Evolutionary conservation across 2,329 filamentous ascomycete genomes (phyloP), one percentile per base, ranked within the genome.

Genomic region (Trichoderma koningiopsis): DNA sequence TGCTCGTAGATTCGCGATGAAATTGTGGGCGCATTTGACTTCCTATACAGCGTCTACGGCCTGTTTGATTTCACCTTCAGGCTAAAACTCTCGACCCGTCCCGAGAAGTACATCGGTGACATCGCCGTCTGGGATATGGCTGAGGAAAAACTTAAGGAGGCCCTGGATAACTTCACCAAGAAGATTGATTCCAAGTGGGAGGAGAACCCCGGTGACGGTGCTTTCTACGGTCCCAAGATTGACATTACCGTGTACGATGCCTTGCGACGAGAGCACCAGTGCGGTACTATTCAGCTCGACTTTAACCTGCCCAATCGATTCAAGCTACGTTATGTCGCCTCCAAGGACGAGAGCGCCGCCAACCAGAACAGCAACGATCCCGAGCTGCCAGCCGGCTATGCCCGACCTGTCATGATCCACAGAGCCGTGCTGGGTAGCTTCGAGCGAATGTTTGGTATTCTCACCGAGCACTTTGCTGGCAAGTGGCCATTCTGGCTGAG

Each of bases 171-270:
- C 72, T 98, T 97, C 80, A 86, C 88, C 68, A 82, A 81, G 24
- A 79, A 80, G 68, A 80, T 80, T 43, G 87, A 90, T 70, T 86
- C 89, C 40, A 84, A 89, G 72, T 99, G 96, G 96, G 91, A 93
- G 79, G 85, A 97, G 63, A 97, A 98, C 81, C 91, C 93, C 70
- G 96, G 95, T 69, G 96, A 99, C 75, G 96, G 96, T 77, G 96
- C 96, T 65, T 99, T 98, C 83, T 99, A 99, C 80, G 96, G 96
- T 1, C 96, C 96, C 63, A 99, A 99, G 88, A 97, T 98, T 75
- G 96, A 99, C 76, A 96, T 99, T 77, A 96, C 93, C 71, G 94
- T 99, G 76, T 91, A 90, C 63, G 95, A 97, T 81, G 93, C 93
- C 57, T 84, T 97, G 73, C 89, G 89, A 80, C 88, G 94, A 78